phyloP scores from a whole-genome alignment of 2,329 filamentous ascomycete genomes.

The Fusarium verticillioides region DNA sequence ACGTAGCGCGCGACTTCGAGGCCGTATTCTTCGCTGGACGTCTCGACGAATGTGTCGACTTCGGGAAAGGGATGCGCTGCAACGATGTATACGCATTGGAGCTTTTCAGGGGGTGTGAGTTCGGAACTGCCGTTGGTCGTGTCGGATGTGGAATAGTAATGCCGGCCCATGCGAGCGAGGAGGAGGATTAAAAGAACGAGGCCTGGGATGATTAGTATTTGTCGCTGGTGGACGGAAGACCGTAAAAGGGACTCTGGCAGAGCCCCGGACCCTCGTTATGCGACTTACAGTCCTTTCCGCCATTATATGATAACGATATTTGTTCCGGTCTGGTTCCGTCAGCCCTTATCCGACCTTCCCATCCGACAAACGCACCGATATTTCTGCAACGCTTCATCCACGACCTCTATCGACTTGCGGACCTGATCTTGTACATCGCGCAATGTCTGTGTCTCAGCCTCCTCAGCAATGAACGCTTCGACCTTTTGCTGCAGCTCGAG shows the following conservation, averaged over 20 bases:
- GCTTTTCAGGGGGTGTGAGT: slow-evolving; percentile 52
- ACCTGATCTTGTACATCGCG: slow-evolving; percentile 79
- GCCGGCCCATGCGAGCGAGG: slow-evolving; percentile 69
- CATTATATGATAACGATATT: slow-evolving; percentile 94
- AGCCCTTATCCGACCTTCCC: slow-evolving; percentile 8
- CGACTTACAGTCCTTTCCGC: slow-evolving; percentile 82
- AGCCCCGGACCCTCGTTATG: background rate
- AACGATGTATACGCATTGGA: slow-evolving; percentile 91
- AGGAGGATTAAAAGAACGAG: slow-evolving; percentile 91
- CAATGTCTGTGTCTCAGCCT: slow-evolving; percentile 66
- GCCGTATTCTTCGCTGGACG: slow-evolving; percentile 74
- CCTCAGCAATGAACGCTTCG: slow-evolving; percentile 71
- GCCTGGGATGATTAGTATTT: slow-evolving; percentile 49
- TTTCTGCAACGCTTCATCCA: slow-evolving; percentile 77
- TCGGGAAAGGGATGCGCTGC: slow-evolving; percentile 84
- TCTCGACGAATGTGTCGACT: slow-evolving; percentile 84
- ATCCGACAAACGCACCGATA: slow-evolving; percentile 68
- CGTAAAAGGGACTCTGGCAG: fast-evolving
- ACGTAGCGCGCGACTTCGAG: slow-evolving; percentile 80
- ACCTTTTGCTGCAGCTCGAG: slow-evolving; percentile 68
- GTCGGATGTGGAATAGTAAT: slow-evolving; percentile 45
- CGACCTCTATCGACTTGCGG: slow-evolving; percentile 75
- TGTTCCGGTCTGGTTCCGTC: slow-evolving; percentile 71
- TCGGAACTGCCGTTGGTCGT: slow-evolving; percentile 28
- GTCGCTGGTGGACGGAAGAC: background rate